Conservation (phyloP, 441 rosid species). For the Adansonia rubrostipa region DNA sequence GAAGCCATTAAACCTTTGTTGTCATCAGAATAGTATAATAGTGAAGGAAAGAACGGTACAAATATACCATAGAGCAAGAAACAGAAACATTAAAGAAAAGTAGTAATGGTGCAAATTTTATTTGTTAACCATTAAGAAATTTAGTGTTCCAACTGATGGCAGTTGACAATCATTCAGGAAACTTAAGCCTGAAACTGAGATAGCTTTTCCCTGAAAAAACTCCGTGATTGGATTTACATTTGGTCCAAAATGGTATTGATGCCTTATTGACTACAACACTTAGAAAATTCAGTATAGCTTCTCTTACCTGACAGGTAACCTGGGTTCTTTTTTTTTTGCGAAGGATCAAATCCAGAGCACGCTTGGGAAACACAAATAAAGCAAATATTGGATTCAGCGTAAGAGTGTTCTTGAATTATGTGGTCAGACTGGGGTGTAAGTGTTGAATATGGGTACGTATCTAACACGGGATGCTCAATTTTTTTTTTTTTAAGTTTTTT, state of each 20-base stretch:
- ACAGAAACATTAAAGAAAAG: not conserved
- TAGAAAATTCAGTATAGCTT: not conserved
- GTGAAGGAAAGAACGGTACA: not conserved
- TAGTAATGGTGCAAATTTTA: not conserved
- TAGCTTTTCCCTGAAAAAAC: too few relatives aligned
- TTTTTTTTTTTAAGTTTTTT: too few relatives aligned
- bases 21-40: not conserved
- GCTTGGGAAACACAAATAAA: not conserved
- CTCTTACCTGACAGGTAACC: not conserved
- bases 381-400: not conserved
- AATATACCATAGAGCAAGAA: not conserved
- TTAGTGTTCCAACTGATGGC: not conserved
- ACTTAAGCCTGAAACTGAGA: not conserved
- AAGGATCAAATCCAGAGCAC: not conserved
- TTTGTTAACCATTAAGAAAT: not conserved
- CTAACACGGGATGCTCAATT: too few relatives aligned
- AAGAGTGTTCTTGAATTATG: not conserved
- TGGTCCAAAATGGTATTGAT: not conserved
- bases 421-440: too few relatives aligned
- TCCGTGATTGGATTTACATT: not conserved
- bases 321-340: too few relatives aligned
- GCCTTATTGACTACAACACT: not conserved
- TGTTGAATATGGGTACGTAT: too few relatives aligned
- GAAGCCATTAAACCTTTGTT: slow-evolving; percentile 24
- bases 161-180: not conserved